phyloP scores from a whole-genome alignment of 2,329 filamentous ascomycete species.

The Ophiostoma montium region DNA sequence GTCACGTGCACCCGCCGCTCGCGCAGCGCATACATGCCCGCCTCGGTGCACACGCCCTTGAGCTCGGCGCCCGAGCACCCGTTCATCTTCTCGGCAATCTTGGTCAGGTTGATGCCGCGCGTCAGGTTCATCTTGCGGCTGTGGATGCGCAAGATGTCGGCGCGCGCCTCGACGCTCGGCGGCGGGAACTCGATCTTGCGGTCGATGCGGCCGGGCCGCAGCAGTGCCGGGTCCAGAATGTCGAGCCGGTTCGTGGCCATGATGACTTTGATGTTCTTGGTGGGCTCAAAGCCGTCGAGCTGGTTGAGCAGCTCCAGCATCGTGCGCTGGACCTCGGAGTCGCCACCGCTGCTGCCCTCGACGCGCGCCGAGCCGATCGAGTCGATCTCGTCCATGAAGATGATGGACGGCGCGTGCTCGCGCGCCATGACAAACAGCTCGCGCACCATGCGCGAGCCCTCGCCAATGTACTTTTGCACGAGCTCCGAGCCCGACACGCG shows the following conservation, averaged over 20 bases:
- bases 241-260: conserved; percentile 99
- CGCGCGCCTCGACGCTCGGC: conserved; percentile 87
- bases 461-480: conserved; percentile 98
- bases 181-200: conserved; percentile 98
- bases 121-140: conserved; percentile 98
- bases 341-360: conserved; percentile 85
- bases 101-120: conserved; percentile 89
- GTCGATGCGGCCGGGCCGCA: conserved; percentile 95
- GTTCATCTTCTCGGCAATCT: conserved; percentile 99
- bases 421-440: conserved; percentile 98
- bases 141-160: conserved; percentile 95
- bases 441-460: conserved; percentile 95
- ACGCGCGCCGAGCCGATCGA: conserved; percentile 95
- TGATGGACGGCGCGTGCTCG: conserved; percentile 95
- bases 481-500: conserved; percentile 90
- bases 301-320: conserved; percentile 98
- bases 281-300: conserved; percentile 95
- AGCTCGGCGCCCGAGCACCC: conserved; percentile 94
- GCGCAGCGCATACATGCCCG: conserved; percentile 93
- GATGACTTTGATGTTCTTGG: conserved; percentile 99
- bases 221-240: conserved; percentile 85
- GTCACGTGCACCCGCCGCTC: conserved; percentile 96
- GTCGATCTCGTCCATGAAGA: conserved; percentile 99
- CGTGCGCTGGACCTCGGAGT: conserved; percentile 95
- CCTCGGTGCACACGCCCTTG: conserved; percentile 97